Conservation (phyloP, 2,329 filamentous ascomycete genomes). For the Orbilia brochopaga region DNA sequence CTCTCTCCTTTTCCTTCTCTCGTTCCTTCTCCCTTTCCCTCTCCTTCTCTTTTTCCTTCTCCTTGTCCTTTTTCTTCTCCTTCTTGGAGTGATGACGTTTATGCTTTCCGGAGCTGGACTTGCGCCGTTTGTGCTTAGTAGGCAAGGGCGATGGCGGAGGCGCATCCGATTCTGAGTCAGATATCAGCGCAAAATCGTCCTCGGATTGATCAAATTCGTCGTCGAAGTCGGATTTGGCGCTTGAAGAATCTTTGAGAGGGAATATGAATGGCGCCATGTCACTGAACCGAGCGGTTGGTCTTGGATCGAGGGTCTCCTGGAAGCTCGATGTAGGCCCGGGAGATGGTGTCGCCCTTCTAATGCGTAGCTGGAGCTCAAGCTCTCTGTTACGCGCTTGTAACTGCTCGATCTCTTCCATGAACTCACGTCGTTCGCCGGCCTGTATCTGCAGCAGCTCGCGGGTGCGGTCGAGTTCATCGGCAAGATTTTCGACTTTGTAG, state of each 20-base stretch:
- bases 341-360: conserved; percentile 35
- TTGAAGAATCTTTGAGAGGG: conserved; percentile 44
- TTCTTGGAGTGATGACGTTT: conserved; percentile 41
- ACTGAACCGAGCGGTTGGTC: conserved; percentile 20
- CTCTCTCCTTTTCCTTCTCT: not conserved
- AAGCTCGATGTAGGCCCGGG: conserved; percentile 36
- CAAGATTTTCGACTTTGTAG: conserved; percentile 48
- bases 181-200: conserved; percentile 34
- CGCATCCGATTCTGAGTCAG: conserved; percentile 41
- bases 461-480: conserved; percentile 44
- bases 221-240: conserved; percentile 44
- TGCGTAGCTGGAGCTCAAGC: conserved; percentile 44
- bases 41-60: conserved; percentile 28
- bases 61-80: conserved; percentile 31
- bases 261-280: conserved; percentile 32
- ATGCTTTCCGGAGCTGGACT: conserved; percentile 38
- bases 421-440: conserved; percentile 42
- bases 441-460: conserved; percentile 46
- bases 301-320: conserved; percentile 24
- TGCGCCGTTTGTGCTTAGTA: conserved; percentile 40
- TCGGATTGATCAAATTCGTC: conserved; percentile 37
- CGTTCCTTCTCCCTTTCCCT: not conserved
- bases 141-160: conserved; percentile 30
- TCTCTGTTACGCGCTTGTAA: conserved; percentile 41
- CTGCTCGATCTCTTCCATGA: conserved; percentile 48